These are phyloP conservation scores for Letharia lupina DNA, from an alignment of 495 filamentous ascomycete genomes.

Conservation along the genomic window DNA sequence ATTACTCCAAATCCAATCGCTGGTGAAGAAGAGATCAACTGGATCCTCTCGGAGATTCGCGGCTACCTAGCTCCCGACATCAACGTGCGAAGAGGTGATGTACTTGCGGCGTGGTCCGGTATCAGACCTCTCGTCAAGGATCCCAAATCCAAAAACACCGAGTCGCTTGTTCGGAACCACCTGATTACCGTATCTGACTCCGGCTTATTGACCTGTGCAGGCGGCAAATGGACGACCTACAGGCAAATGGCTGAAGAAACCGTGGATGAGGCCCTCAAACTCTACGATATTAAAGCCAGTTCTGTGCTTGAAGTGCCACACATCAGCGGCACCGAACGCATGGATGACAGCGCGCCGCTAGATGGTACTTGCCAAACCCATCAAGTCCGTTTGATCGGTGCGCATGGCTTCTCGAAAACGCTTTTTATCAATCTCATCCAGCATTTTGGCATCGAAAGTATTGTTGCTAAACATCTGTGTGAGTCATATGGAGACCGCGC, in stretches of 20 bases:
- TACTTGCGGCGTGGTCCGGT: constrained; percentile 92
- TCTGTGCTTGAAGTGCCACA: constrained; percentile 54
- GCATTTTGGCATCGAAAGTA: constrained; percentile 91
- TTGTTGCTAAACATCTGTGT: constrained; percentile 85
- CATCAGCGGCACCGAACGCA: constrained; percentile 67
- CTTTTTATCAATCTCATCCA: constrained; percentile 98
- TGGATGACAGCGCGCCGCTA: constrained; percentile 65
- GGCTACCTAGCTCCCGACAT: constrained; percentile 89
- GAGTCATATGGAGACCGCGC: constrained; percentile 90
- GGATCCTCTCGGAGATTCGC: constrained; percentile 89
- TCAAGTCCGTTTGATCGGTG: constrained; percentile 78
- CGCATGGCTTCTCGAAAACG: constrained; percentile 89
- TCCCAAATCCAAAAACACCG: constrained; percentile 85
- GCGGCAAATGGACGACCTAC: constrained; percentile 98
- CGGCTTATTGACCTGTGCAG: constrained; percentile 88
- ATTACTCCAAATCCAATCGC: constrained; percentile 80
- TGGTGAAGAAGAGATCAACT: constrained; percentile 87
- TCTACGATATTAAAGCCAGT: constrained; percentile 61
- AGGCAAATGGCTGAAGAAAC: constrained; percentile 97
- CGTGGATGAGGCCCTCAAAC: constrained; percentile 78
- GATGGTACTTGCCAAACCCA: constrained; percentile 90
- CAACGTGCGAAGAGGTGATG: constrained; percentile 86
- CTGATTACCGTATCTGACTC: constrained; percentile 79
- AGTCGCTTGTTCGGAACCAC: constrained; percentile 93
- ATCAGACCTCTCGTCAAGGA: constrained; percentile 91